Evolutionary conservation across 192 early-diverging fungal genomes (phyloP), one percentile per base, ranked within the genome.

Genomic region (Coemansia sp.): DNA sequence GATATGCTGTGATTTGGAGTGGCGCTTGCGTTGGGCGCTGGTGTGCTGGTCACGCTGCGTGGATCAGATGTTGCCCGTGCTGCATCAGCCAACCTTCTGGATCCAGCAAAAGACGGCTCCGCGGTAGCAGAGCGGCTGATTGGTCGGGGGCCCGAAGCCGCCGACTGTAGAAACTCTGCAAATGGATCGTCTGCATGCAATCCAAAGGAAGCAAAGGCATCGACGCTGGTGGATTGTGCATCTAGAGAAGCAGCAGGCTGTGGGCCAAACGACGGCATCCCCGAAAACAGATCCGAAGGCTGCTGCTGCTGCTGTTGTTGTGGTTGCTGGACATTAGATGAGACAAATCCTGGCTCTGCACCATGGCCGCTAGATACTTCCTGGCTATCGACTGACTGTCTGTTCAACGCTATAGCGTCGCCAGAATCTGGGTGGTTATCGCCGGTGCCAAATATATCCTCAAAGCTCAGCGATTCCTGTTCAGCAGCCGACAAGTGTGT

Each of bases 171-270:
- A 19, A 82, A 82, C 57, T 74, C 80, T 43, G 77, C 80, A 36
- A 82, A 82, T 10, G 80, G 80, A 52, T 82, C 80, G 18, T 63
- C 67, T 13, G 72, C 64, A 40, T 77, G 80, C 18, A 66, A 61
- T 7, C 80, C 80, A 52, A 82, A 82, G 41, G 80, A 71, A 66
- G 76, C 80, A 63, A 82, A 82, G 9, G 80, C 80, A 22, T 68
- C 60, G 42, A 61, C 61, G 54, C 64, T 73, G 39, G 68, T 57
- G 5, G 39, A 40, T 16, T 40, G 40, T 12, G 56, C 57, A 19
- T 40, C 62, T 11, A 54, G 16, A 41, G 63, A 41, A 7, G 15
- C 58, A 18, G 39, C 47, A 8, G 63, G 22, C 9, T 54, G 51
- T 54, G 55, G 26, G 19, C 51, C 67, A 37, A 75, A 62, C 12